These are phyloP conservation scores for Oryza nivara DNA, from an alignment of 176 grass and related monocot species.

Conservation along the genomic window DNA sequence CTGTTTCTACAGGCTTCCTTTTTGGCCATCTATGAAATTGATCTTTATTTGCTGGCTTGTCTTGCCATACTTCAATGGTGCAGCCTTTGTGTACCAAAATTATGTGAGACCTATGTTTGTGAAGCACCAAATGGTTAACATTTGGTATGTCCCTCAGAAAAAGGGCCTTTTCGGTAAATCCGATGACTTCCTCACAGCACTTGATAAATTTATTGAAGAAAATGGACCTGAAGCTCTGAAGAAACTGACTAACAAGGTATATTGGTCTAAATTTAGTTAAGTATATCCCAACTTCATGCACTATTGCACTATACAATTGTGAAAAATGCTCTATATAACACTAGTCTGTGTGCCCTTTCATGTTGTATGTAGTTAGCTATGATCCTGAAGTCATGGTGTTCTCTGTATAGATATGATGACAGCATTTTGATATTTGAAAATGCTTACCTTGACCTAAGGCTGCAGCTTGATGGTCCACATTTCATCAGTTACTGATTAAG, in stretches of 20 bases:
- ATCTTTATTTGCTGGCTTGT: slow-evolving; percentile 81
- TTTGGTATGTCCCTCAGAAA: slow-evolving; percentile 64
- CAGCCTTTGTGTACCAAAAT: slow-evolving; percentile 72
- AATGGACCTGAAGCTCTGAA: slow-evolving; percentile 70
- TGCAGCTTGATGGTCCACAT: not conserved
- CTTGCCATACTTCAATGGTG: slow-evolving; percentile 79
- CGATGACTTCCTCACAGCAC: slow-evolving; percentile 58
- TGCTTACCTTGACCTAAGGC: slow-evolving; percentile 8
- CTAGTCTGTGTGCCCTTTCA: not conserved
- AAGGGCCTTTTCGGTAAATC: slow-evolving; percentile 54
- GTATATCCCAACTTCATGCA: not conserved
- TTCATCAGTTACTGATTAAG: not conserved
- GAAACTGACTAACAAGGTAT: slow-evolving; percentile 68
- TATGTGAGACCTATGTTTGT: slow-evolving; percentile 63
- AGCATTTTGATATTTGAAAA: not conserved
- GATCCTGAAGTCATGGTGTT: not conserved
- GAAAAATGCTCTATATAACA: not conserved
- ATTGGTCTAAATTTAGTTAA: not conserved
- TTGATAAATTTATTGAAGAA: slow-evolving; percentile 72
- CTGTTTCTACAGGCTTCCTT: slow-evolving; percentile 59
- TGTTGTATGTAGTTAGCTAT: not conserved
- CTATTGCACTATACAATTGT: not conserved
- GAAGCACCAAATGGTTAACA: slow-evolving; percentile 61
- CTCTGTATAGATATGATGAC: not conserved
- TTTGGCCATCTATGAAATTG: slow-evolving; percentile 70